Evolutionary conservation across 108 stramenopile genomes (phyloP).

Genomic region (Conticribra weissflogii): DNA sequence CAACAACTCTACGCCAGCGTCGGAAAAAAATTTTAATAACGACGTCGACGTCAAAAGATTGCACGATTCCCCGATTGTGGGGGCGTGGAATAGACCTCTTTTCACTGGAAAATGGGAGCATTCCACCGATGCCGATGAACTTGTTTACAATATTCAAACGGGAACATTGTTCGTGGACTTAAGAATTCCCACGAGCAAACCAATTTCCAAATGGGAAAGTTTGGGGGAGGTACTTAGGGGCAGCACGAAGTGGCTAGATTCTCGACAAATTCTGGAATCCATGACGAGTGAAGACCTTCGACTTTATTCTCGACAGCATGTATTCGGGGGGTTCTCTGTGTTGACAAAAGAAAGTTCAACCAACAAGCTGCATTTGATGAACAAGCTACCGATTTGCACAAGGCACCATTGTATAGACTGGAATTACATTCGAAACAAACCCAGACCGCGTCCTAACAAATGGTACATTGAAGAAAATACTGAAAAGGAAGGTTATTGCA

Average conservation of each 20-base stretch:
- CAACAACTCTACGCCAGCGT: neutral
- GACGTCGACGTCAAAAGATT: neutral
- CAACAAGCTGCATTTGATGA: slow-evolving; percentile 17
- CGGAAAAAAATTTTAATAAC: neutral
- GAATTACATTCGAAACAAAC: slow-evolving; percentile 74
- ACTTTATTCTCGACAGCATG: slow-evolving; percentile 83
- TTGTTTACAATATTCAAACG: slow-evolving; percentile 85
- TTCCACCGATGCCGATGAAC: slow-evolving; percentile 75
- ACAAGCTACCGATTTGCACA: slow-evolving; percentile 50
- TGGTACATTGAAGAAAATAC: slow-evolving; percentile 79
- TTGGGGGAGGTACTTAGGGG: neutral
- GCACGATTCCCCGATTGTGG: slow-evolving; percentile 51
- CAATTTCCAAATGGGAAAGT: slow-evolving; percentile 36
- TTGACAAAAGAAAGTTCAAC: slow-evolving; percentile 15
- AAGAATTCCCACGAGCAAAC: slow-evolving; percentile 70
- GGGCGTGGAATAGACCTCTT: slow-evolving; percentile 82
- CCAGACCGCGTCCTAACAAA: slow-evolving; percentile 85
- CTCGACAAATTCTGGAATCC: slow-evolving; percentile 41
- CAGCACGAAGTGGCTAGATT: slow-evolving; percentile 6
- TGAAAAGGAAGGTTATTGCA: slow-evolving; percentile 1
- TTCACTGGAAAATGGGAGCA: slow-evolving; percentile 90
- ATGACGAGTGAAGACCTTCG: slow-evolving; percentile 66
- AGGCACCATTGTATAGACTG: slow-evolving; percentile 92
- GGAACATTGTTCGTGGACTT: slow-evolving; percentile 85
- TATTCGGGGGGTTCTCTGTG: slow-evolving; percentile 83